Conservation (phyloP, 345 rosid genomes). For the Toxicodendron radicans region DNA sequence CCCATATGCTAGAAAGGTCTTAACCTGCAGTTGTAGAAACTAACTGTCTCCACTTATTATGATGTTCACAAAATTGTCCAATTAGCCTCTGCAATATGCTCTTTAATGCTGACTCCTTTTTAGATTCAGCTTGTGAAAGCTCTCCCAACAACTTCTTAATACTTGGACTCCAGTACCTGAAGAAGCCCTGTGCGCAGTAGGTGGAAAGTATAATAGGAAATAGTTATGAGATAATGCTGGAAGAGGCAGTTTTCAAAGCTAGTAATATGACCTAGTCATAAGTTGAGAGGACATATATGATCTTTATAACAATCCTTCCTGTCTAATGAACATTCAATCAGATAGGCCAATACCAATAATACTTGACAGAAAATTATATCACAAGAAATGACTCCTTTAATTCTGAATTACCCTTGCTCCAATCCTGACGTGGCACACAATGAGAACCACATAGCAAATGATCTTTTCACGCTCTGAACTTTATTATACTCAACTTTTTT, state of each 20-base stretch:
- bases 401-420: not conserved
- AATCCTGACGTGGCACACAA: not conserved
- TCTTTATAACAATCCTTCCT: slow-evolving; percentile 13
- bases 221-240: not conserved
- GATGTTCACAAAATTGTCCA: slow-evolving; percentile 71
- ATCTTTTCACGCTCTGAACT: too few species aligned
- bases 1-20: slow-evolving; percentile 13
- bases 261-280: not conserved
- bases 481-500: too few species aligned
- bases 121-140: slow-evolving; percentile 80
- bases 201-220: slow-evolving; percentile 4
- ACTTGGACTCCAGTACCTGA: slow-evolving; percentile 85
- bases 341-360: not conserved
- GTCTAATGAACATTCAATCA: slow-evolving; percentile 1
- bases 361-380: not conserved
- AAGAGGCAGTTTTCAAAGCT: not conserved
- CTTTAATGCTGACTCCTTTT: slow-evolving; percentile 72
- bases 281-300: slow-evolving; percentile 9
- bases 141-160: slow-evolving; percentile 68
- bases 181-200: slow-evolving; percentile 63
- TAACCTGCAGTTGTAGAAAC: slow-evolving; percentile 79
- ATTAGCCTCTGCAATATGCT: slow-evolving; percentile 78
- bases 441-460: not conserved
- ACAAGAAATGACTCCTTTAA: not conserved
- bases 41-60: slow-evolving; percentile 74